A percentile compares a stretch with the other conserved stretches of the same genome.
Evolutionary conservation across 805 yeast species (phyloP).

Genomic region (Hemisphaericaspora nanyangensis): DNA sequence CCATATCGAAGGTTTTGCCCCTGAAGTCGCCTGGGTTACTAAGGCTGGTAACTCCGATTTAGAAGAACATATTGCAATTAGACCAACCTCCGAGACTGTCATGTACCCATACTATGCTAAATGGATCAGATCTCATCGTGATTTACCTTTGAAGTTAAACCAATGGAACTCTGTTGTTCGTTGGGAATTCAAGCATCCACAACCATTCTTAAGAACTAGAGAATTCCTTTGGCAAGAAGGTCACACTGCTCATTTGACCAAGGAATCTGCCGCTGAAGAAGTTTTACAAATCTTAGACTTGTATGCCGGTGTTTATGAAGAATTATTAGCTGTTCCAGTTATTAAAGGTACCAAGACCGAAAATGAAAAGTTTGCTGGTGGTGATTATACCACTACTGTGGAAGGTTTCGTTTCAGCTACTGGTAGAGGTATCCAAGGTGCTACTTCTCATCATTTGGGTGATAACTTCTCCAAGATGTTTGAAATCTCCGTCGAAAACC

Average conservation of each 20-base stretch:
- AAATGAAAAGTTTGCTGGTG: conserved; percentile 98
- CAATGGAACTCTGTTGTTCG: conserved; percentile 99
- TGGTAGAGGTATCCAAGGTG: conserved; percentile 99
- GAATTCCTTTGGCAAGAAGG: conserved; percentile 99
- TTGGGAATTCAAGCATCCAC: conserved; percentile 99
- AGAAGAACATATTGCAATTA: conserved; percentile 97
- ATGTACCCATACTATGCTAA: conserved; percentile 99
- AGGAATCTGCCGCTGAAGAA: conserved; percentile 77
- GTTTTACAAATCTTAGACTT: conserved; percentile 81
- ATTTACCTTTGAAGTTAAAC: conserved; percentile 90
- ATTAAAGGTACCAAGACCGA: conserved; percentile 93
- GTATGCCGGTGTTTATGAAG: conserved; percentile 82
- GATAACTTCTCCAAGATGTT: conserved; percentile 99
- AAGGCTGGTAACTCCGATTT: conserved; percentile 90
- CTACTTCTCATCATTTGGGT: conserved; percentile 96
- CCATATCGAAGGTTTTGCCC: conserved; percentile 98
- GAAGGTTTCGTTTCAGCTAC: conserved; percentile 98
- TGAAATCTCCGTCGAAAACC: conserved; percentile 91
- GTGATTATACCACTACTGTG: conserved; percentile 88
- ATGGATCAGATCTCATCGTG: conserved; percentile 98
- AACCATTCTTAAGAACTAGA: conserved; percentile 97
- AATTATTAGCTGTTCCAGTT: conserved; percentile 95
- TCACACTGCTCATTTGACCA: conserved; percentile 92
- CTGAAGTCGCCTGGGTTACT: conserved; percentile 99
- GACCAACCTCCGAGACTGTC: conserved; percentile 99